Evolutionary conservation across 2,329 filamentous ascomycete species (phyloP), one percentile per base, ranked within the genome.

Genomic region (Mycocentrospora acerina): DNA sequence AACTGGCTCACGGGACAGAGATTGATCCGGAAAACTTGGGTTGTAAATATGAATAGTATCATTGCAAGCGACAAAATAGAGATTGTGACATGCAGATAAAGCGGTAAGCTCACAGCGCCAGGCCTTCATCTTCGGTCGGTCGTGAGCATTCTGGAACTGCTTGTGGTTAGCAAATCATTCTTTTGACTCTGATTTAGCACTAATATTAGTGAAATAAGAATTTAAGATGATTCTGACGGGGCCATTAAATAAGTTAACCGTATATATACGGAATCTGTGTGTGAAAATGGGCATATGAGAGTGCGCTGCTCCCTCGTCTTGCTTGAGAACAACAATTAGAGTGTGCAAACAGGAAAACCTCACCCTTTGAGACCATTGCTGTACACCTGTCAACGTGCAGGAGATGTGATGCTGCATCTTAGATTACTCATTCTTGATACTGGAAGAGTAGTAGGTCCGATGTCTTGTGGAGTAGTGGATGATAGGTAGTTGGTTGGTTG

Each of bases 41-140:
- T 67, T 53, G 42, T 71, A 73, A 22, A 75, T 62, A 35, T 69
- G 60, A 8, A 77, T 63, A 1, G 56, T 44, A 33, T 63, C 53
- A 14, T 49, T 57, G 39, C 65, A 68, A 10, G 71, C 73, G n/a
- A 75, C 59, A 37, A 76, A 74, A 51, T 71, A 76, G n/a, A 75
- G 60, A 39, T 77, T 75, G 53, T 69, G 62, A 2, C 51, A 46
- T 33, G 70, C 66, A 12, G 73, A 75, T 10, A 76, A 58, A 5
- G 62, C 72, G 12, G 72, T 76, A 50, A 72, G 54, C 34, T 73
- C 70, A 47, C 69, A 71, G 32, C 71, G 59, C 69, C 69, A 72
- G 32, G 40, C 38, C 16, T 62, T 62, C 14, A 70, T 40, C 12
- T 30, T 14, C 16, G 59, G 59, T 22, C 29, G 35, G 8, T 44